Evolutionary conservation across 2,329 filamentous ascomycete species (phyloP), one percentile per base, ranked within the genome.

Genomic region (Colletotrichum melonis): DNA sequence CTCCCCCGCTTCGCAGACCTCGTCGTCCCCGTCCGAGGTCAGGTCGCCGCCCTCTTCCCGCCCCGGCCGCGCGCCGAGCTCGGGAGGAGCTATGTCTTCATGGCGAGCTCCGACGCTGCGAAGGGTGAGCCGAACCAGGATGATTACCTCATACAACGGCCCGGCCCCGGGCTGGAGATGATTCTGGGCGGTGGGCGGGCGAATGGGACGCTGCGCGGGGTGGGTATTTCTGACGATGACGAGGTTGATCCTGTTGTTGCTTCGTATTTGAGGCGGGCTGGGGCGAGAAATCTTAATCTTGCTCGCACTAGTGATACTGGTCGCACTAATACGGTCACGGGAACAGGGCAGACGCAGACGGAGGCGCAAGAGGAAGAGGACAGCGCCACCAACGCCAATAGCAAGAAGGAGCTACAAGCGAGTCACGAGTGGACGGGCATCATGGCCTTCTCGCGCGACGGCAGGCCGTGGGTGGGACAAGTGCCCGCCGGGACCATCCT

Each of bases 371-470:
- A 49, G 4, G 42, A 22, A 49, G 42, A 22, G 19, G 7, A 11
- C 8, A 22, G 19, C 8, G 42, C 19, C 42, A 19, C 12, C 16
- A 42, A 7, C 38, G n/a, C 7, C 8, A 49, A 22, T 1, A 49
- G 42, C 42, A 46, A 81, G 26, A 24, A 86, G 38, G 82, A 86
- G 57, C 81, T 94, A 24, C 78, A 82, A 26, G 86, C 88, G 11
- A 82, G 88, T 35, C 90, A 88, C 79, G 90, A 93, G 79, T 96
- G 94, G 94, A 94, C 92, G 1, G 94, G 94, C 0, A 93, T 95
- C 76, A 95, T 95, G 93, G 93, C 92, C 0, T 95, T 91, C 81
- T 91, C 89, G 35, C 84, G 90, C 7, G 94, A 95, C 79, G 84
- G 87, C 0, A 81, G 88, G 63, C 93, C 94, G 0, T 95, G 92